Evolutionary conservation across 1,284 basidiomycete genomes (phyloP), one percentile per base, ranked within the genome.

Genomic region (Pulchroboletus neoregius): DNA sequence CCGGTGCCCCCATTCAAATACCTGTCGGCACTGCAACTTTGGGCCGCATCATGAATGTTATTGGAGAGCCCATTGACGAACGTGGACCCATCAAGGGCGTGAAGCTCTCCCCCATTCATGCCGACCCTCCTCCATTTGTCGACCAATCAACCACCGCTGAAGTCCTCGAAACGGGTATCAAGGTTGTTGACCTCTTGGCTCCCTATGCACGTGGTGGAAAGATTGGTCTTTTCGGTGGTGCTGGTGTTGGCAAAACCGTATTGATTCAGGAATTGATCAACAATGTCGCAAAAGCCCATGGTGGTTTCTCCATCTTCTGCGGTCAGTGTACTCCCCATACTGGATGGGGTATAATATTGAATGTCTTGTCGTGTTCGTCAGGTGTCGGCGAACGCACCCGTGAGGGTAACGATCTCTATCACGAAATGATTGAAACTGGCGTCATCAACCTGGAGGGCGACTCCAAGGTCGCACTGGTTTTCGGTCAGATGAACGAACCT

Each of bases 401-500:
- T 82, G 95, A 99, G 86, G 95, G 95, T 76, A 99, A 99, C 80
- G 95, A 99, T 79, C 78, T 99, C 64, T 99, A 99, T 81, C 94
- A 97, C 75, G 95, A 99, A 78, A 98, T 99, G 94, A 96, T 96
- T 74, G 94, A 98, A 75, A 97, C 94, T 52, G 95, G 95, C 86
- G 95, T 99, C 82, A 99, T 99, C 82, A 95, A 98, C 75, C 84
- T 94, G 63, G 82, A 96, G 66, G 94, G 94, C 72, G 92, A 95
- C 72, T 98, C 95, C 71, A 98, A 99, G 84, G 95, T 97, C 74
- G 94, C 95, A 64, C 87, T 99, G 58, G 95, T 99, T 62, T 99
- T 99, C 80, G 95, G 95, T 80, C 95, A 99, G 79, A 99, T 99
- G 95, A 99, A 99, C 80, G 95, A 99, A 80, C 95, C 95, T 71